phyloP scores from a whole-genome alignment of 148 eudicot species.

The Spergularia marina region DNA sequence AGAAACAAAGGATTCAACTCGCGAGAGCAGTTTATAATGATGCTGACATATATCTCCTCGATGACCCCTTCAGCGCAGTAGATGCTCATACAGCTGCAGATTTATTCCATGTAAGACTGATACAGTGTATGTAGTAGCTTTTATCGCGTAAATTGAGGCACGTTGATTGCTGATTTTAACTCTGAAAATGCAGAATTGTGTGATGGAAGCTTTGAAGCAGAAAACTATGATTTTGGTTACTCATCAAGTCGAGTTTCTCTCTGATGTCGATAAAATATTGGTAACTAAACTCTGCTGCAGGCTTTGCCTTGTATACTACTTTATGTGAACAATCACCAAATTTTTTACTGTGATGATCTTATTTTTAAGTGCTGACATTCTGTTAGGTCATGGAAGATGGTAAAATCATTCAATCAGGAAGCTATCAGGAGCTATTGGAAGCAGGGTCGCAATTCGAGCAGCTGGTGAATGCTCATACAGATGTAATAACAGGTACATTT shows the following conservation, averaged over 20 bases:
- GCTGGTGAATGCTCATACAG: slow-evolving; percentile 2
- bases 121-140: too few species aligned
- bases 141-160: too few species aligned
- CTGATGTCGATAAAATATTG: slow-evolving; percentile 46
- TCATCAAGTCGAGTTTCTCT: slow-evolving; percentile 63
- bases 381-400: slow-evolving; percentile 6
- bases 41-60: slow-evolving; percentile 59
- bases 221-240: slow-evolving; percentile 64
- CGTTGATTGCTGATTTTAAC: too few species aligned
- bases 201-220: slow-evolving; percentile 51
- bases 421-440: background rate
- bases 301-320: too few species aligned
- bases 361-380: too few species aligned
- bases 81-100: slow-evolving; percentile 67
- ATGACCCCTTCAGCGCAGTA: slow-evolving; percentile 73
- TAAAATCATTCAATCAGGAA: background rate
- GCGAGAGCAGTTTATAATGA: slow-evolving; percentile 61
- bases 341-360: too few species aligned
- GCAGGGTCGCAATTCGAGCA: too few species aligned
- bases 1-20: slow-evolving; percentile 58
- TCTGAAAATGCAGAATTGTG: slow-evolving; percentile 40
- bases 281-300: slow-evolving; percentile 20
- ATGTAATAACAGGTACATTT: background rate
- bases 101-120: slow-evolving; percentile 42
- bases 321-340: too few species aligned